A percentile compares a stretch with the other conserved stretches of the same genome.
These are phyloP conservation scores for Bryoglossum gracile DNA, from an alignment of 495 filamentous ascomycete species.

Conservation along the genomic window DNA sequence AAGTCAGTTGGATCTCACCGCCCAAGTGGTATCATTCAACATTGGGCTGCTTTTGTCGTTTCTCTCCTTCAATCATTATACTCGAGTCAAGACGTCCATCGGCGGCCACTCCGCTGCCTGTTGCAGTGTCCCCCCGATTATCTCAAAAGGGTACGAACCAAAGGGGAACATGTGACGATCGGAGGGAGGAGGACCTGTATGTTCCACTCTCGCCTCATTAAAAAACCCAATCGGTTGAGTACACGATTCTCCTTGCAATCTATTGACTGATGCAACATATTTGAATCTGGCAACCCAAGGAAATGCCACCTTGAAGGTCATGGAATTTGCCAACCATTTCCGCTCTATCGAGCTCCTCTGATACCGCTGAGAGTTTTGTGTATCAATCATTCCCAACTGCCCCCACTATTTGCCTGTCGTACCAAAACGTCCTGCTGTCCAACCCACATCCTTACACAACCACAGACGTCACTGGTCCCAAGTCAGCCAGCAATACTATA, in stretches of 20 bases:
- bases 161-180: conserved; percentile 58
- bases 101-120: conserved; percentile 50
- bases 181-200: conserved; percentile 62
- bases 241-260: too few species aligned
- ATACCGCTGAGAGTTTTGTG: too few species aligned
- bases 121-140: conserved; percentile 64
- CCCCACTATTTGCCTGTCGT: too few species aligned
- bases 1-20: neutral
- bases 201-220: conserved; percentile 8
- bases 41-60: neutral
- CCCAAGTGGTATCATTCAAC: neutral
- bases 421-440: too few species aligned
- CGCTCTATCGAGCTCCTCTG: too few species aligned
- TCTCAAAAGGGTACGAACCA: conserved; percentile 50
- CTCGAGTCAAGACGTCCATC: neutral
- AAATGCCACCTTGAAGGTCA: too few species aligned
- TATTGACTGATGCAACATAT: too few species aligned
- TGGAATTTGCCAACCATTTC: too few species aligned
- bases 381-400: too few species aligned
- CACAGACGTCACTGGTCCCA: conserved; percentile 54
- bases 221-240: neutral
- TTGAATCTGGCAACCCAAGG: too few species aligned
- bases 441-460: neutral
- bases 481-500: conserved; percentile 49
- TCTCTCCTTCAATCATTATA: neutral